Base-by-base conservation (phyloP, 306 rosid genomes). In the Delonix regia region DNA sequence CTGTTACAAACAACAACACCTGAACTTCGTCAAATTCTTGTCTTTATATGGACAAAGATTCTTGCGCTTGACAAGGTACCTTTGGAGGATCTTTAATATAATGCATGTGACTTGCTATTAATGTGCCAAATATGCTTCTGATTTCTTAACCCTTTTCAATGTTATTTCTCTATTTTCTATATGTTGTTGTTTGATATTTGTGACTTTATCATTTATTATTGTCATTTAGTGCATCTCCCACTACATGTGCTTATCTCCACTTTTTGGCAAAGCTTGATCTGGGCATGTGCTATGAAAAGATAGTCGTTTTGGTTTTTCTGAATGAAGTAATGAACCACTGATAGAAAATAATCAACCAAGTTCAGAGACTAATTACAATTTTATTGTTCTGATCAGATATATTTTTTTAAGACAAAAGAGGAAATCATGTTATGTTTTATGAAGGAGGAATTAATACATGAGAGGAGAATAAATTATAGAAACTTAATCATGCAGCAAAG, bases 21-120 rank as follows among this genome's bases (percentile, higher is more conserved):
- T 34, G 99, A 96, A 80, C 88, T 96, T 68, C 89, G 98, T 16
- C 98, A 93, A 79, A 93, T 96, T 86, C 98, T 96, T 81, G 99
- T 96, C 44, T 96, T 96, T 82, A 96, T 96, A 52, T 96, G 99
- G 99, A 96, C 99, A 10, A 96, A 96, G 86, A 91, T 96, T 86
- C 91, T 96, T 77, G 99, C 99, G 28, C 98, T 93, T 72, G 99
- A 96, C 75, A 96, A 96, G 98, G 99, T 96, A 82, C 48, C 34
- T 57, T 55, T 70, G 28, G 18, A 80, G 71, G 59, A 78, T 34
- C 30, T 79, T 79, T 71, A 66, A 18, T 28, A 38, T 62, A 36
- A 34, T 22, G 25, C 21, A 52, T 51, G 12, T 34, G 3, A 5
- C 25, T 71, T 70, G 34, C 76, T 5, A 71, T n/a, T 18, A 33